Percentiles rank a stretch among this genome's conserved stretches.
phyloP scores from a whole-genome alignment of 2,329 filamentous ascomycete species.

The Alternaria gaisen region DNA sequence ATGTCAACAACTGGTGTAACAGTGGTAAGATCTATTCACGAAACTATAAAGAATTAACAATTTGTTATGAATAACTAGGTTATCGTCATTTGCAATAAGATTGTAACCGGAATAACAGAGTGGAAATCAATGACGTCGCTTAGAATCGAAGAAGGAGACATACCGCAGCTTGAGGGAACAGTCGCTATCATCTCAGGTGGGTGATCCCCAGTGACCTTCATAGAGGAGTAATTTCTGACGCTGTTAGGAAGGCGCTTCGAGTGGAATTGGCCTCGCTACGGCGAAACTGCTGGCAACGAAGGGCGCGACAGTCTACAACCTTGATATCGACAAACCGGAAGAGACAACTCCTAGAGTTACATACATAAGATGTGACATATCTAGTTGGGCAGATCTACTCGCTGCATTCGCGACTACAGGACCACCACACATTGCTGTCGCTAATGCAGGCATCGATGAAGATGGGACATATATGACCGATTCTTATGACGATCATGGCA shows the following conservation, averaged over 20 bases:
- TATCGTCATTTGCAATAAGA: not conserved
- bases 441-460: constrained; percentile 49
- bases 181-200: not conserved
- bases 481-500: constrained; percentile 36
- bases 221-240: not conserved
- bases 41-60: not conserved
- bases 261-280: not conserved
- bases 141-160: not conserved
- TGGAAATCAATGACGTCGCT: not conserved
- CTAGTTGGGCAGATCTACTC: not conserved
- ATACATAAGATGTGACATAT: not conserved
- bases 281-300: not conserved
- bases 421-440: constrained; percentile 39
- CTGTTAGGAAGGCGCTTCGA: constrained; percentile 3
- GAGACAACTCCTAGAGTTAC: not conserved
- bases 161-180: not conserved
- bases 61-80: not conserved
- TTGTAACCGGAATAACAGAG: not conserved
- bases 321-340: not conserved
- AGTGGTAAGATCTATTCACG: not conserved
- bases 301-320: not conserved
- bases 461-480: constrained; percentile 44
- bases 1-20: not conserved
- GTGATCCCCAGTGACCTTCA: too few species aligned
- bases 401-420: not conserved